These are phyloP conservation scores for Psilocybe sp. DNA, from an alignment of 768 basidiomycete genomes.

Conservation along the genomic window DNA sequence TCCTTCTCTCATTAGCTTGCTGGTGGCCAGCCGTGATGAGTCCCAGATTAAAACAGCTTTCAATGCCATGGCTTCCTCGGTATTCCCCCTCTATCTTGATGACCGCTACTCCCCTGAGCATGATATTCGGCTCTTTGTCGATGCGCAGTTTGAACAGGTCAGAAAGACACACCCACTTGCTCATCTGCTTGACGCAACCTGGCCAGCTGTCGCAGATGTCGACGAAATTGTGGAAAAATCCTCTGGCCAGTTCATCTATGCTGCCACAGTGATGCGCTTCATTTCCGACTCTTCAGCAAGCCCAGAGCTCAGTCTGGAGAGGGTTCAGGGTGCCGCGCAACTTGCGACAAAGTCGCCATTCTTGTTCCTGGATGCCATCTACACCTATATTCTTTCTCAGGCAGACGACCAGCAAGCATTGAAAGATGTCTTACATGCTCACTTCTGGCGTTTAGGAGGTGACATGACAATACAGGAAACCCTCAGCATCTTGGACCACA, in stretches of 20 bases:
- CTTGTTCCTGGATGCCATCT: no score
- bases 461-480: no score
- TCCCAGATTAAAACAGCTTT: not conserved
- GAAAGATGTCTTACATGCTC: no score
- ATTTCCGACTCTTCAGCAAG: not conserved
- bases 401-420: no score
- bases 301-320: no score
- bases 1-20: no score
- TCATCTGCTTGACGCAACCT: not conserved
- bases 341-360: no score
- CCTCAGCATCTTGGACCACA: no score
- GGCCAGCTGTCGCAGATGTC: not conserved
- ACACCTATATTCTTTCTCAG: no score
- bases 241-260: conserved; percentile 5
- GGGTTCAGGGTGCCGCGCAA: no score
- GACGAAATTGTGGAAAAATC: not conserved
- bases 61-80: not conserved
- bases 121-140: conserved; percentile 1
- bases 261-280: conserved; percentile 4
- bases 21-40: conserved; percentile 2
- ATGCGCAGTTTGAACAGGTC: not conserved
- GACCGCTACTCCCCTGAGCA: not conserved
- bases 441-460: no score
- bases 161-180: not conserved
- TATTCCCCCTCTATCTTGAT: not conserved